phyloP scores from a whole-genome alignment of 805 yeast genomes.

The Cyberlindnera mycetangii region DNA sequence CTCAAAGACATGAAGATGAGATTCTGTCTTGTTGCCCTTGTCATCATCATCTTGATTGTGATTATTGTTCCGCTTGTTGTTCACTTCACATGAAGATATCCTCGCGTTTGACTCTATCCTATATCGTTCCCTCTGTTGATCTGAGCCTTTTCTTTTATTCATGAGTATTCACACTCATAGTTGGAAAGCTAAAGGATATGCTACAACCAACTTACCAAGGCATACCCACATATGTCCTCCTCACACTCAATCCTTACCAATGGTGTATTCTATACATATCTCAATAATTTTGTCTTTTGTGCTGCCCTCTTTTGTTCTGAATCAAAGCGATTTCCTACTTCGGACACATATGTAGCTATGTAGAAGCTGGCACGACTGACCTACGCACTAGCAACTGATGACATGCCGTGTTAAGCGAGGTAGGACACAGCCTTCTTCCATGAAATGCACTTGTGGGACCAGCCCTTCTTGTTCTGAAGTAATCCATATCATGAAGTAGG shows the following conservation, averaged over 20 bases:
- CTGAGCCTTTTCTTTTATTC: not conserved
- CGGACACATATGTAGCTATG: too few relatives aligned
- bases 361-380: too few relatives aligned
- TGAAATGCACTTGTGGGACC: too few relatives aligned
- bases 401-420: too few relatives aligned
- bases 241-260: not conserved
- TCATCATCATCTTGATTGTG: conserved; percentile 79
- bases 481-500: not conserved
- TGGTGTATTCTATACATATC: too few relatives aligned
- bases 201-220: not conserved
- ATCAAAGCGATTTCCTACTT: not conserved
- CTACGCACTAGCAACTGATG: too few relatives aligned
- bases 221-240: not conserved
- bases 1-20: conserved; percentile 97
- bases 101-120: too few relatives aligned
- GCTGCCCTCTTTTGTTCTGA: not conserved
- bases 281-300: not conserved
- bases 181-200: too few relatives aligned
- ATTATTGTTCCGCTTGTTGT: conserved; percentile 91
- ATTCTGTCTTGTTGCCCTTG: conserved; percentile 77
- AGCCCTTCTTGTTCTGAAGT: not conserved
- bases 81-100: conserved; percentile 58
- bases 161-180: too few relatives aligned
- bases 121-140: not conserved
- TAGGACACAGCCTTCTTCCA: too few relatives aligned